A percentile compares a stretch with the other conserved stretches of the same genome.
phyloP scores from a whole-genome alignment of 2,329 filamentous ascomycete genomes.

The Huntiella omanensis region DNA sequence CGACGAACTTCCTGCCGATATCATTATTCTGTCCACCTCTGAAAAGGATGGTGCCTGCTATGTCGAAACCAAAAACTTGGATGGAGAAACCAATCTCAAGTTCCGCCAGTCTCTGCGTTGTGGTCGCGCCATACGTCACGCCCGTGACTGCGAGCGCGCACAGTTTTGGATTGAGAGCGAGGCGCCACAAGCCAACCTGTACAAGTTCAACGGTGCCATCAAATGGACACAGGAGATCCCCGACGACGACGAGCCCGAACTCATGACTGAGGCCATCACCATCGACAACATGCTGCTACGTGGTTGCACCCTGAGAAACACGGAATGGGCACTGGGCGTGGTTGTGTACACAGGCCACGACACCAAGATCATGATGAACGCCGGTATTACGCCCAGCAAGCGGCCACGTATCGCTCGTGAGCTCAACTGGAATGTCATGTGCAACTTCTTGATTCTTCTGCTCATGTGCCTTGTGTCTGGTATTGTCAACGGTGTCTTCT shows the following conservation, averaged over 20 bases:
- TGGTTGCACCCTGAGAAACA: conserved; percentile 86
- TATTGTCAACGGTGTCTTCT: conserved; percentile 68
- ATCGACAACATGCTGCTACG: conserved; percentile 92
- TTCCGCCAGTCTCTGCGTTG: conserved; percentile 81
- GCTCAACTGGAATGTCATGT: conserved; percentile 92
- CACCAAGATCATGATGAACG: conserved; percentile 98
- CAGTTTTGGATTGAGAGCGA: conserved; percentile 85
- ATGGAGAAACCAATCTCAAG: conserved; percentile 95
- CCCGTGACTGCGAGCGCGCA: conserved; percentile 75
- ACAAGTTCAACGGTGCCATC: conserved; percentile 81
- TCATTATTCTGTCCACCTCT: conserved; percentile 82
- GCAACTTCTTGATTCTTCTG: conserved; percentile 84
- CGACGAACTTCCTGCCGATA: conserved; percentile 83
- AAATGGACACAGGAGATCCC: conserved; percentile 63
- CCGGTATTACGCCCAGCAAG: conserved; percentile 87
- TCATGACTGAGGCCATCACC: conserved; percentile 80
- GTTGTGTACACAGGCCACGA: conserved; percentile 85
- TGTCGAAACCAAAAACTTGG: conserved; percentile 93
- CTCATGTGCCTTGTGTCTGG: conserved; percentile 75
- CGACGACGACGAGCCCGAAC: conserved; percentile 41
- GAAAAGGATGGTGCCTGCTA: conserved; percentile 91
- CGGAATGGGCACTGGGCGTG: conserved; percentile 84
- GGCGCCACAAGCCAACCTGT: conserved; percentile 77
- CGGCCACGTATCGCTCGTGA: conserved; percentile 78
- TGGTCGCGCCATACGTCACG: conserved; percentile 65